Base-by-base conservation (phyloP, 1,284 basidiomycete species). In the Cystobasidiaceae sp. region DNA sequence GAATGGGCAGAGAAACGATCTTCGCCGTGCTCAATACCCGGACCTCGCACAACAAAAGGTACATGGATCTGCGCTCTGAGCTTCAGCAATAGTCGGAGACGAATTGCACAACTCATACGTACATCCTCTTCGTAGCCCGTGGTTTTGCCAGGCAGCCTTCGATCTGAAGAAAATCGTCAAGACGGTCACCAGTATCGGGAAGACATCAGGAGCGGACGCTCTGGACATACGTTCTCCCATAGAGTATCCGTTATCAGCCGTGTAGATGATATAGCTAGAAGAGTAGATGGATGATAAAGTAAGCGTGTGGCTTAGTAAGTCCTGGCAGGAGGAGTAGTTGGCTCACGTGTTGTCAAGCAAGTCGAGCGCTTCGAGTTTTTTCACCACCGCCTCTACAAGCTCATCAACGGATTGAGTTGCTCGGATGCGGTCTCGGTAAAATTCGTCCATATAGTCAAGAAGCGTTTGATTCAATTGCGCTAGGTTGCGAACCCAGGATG, bases 361-460 rank as follows among this genome's bases (percentile, higher is more conserved):
- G 3, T 71, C 75, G 0, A 70, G 67, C 2, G 54, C 61, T 15
- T 72, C 71, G 1, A 77, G 69, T 68, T 70, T 70, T 27, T 71
- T 43, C 4, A 76, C 69, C 9, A 75, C 68, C 6, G 52, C 64
- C 33, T 74, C 74, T 6, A 77, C 73, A 0, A 76, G 59, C 71
- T 75, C 74, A 62, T 77, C 74, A 0, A 77, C 73, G 0, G 74
- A 68, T 50, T 74, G 73, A 13, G 75, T 55, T 0, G 72, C 27
- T 3, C 73, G 67, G 34, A 77, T 54, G 0, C 75, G 67, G 0
- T 67, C 68, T 4, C 75, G 71, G 64, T 75, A 74, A 48, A 73
- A 76, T n/a, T 77, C 72, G 58, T 75, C 75, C n/a, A 74, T 64
- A 61, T 77, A 75, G 33, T 67, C 71, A 37, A 72, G 69, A n/a